These are phyloP conservation scores for Xylaria sp. DNA, from an alignment of 2,329 filamentous ascomycete genomes.

Conservation along the genomic window DNA sequence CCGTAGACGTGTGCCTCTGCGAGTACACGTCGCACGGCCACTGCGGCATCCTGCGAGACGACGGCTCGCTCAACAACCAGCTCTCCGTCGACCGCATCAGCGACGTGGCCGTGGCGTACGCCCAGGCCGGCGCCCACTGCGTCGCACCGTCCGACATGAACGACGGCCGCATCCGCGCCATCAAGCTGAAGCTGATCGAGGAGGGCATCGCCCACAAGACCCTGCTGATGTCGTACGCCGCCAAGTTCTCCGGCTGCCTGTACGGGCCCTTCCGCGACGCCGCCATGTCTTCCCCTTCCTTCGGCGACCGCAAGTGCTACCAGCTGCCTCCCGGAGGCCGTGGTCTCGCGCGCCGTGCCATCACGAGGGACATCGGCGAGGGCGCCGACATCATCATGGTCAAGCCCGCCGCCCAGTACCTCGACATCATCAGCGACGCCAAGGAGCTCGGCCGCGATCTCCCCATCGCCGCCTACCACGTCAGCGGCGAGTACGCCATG, in stretches of 20 bases:
- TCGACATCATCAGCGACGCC: conserved; percentile 97
- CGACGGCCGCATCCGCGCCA: conserved; percentile 94
- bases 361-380: conserved; percentile 88
- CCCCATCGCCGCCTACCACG: conserved; percentile 95
- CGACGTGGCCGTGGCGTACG: conserved; percentile 97
- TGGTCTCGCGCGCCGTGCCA: conserved; percentile 89
- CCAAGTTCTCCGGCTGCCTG: conserved; percentile 95
- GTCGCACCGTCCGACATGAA: conserved; percentile 99
- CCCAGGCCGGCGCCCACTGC: conserved; percentile 94
- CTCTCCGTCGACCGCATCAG: conserved; percentile 94
- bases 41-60: conserved; percentile 93
- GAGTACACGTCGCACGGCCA: conserved; percentile 99
- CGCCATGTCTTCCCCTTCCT: conserved; percentile 87
- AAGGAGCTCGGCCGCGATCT: conserved; percentile 93
- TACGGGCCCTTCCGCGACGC: conserved; percentile 98
- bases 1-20: conserved; percentile 94
- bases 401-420: conserved; percentile 93
- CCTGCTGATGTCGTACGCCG: conserved; percentile 96
- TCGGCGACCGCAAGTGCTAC: conserved; percentile 96
- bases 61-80: conserved; percentile 91
- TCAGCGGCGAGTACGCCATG: conserved; percentile 97
- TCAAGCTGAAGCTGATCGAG: conserved; percentile 97
- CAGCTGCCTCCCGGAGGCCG: conserved; percentile 93
- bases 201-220: conserved; percentile 91
- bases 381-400: conserved; percentile 99